A percentile compares a stretch with the other conserved stretches of the same genome.
phyloP scores from a whole-genome alignment of 805 yeast genomes.

The Candida morakotiae region DNA sequence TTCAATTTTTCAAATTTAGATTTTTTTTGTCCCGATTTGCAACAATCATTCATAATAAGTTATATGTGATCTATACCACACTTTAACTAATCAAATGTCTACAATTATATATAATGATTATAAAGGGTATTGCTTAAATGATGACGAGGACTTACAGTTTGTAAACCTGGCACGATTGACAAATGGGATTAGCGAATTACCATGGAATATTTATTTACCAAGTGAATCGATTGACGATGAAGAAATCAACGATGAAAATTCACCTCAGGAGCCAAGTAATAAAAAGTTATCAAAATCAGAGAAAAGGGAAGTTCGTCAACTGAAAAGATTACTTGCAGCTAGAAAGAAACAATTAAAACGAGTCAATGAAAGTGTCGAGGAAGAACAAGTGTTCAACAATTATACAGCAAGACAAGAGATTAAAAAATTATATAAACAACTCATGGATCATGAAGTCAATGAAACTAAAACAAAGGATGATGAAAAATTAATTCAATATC shows the following conservation, averaged over 20 bases:
- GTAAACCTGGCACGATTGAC: not conserved
- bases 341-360: conserved; percentile 14
- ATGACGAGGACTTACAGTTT: not conserved
- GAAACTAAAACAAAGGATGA: conserved; percentile 6
- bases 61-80: too few species aligned
- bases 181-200: conserved; percentile 42
- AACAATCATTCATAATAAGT: too few species aligned
- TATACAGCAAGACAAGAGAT: conserved; percentile 15
- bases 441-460: conserved; percentile 2
- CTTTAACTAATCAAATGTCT: conserved; percentile 4
- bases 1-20: not conserved
- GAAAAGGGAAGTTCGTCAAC: conserved; percentile 17
- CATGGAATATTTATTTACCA: conserved; percentile 22
- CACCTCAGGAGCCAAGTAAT: too few species aligned
- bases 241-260: too few species aligned
- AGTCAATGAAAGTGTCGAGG: conserved; percentile 3
- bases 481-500: conserved; percentile 41
- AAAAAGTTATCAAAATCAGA: conserved; percentile 16
- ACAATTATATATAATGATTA: conserved; percentile 10
- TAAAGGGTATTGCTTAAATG: conserved; percentile 12
- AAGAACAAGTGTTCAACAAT: conserved; percentile 9
- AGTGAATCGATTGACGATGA: conserved; percentile 8
- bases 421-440: conserved; percentile 12
- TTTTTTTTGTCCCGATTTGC: conserved; percentile 3
- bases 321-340: conserved; percentile 20